phyloP scores from a whole-genome alignment of 1,284 basidiomycete species.

The Pascua sp. region DNA sequence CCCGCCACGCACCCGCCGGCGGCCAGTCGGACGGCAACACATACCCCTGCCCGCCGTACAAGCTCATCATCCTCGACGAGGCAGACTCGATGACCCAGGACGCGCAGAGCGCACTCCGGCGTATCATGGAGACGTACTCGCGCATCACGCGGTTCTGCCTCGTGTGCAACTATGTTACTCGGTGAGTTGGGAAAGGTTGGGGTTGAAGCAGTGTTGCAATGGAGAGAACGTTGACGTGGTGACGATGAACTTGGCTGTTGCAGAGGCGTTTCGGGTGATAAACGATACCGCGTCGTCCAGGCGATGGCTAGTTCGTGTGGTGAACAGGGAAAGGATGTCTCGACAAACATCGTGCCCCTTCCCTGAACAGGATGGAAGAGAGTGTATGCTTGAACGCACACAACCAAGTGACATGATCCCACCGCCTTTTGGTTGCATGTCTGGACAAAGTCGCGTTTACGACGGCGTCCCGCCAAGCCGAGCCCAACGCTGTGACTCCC shows the following conservation, averaged over 20 bases:
- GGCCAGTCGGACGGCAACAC: slow-evolving; percentile 70
- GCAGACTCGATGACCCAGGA: slow-evolving; percentile 99
- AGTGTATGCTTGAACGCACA: no score
- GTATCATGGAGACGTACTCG: slow-evolving; percentile 98
- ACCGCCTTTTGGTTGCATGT: slow-evolving; percentile 1
- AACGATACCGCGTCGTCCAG: no score
- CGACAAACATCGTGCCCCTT: no score
- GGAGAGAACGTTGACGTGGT: background rate
- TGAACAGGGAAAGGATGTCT: no score
- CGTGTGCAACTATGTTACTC: slow-evolving; percentile 98
- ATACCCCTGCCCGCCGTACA: slow-evolving; percentile 97
- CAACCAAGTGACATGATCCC: no score
- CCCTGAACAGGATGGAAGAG: no score
- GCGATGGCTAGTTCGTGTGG: no score
- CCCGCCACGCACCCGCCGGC: slow-evolving; percentile 64
- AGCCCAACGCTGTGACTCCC: background rate
- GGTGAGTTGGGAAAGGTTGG: slow-evolving; percentile 55
- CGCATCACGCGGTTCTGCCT: slow-evolving; percentile 96
- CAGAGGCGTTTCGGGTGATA: no score
- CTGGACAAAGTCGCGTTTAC: background rate
- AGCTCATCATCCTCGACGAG: slow-evolving; percentile 98
- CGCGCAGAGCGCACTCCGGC: slow-evolving; percentile 87
- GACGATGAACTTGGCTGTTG: no score
- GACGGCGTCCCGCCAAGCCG: background rate
- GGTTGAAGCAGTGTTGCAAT: no score